Evolutionary conservation across 208 protist genomes (phyloP).

Genomic region (Chromosphaera perkinsii): DNA sequence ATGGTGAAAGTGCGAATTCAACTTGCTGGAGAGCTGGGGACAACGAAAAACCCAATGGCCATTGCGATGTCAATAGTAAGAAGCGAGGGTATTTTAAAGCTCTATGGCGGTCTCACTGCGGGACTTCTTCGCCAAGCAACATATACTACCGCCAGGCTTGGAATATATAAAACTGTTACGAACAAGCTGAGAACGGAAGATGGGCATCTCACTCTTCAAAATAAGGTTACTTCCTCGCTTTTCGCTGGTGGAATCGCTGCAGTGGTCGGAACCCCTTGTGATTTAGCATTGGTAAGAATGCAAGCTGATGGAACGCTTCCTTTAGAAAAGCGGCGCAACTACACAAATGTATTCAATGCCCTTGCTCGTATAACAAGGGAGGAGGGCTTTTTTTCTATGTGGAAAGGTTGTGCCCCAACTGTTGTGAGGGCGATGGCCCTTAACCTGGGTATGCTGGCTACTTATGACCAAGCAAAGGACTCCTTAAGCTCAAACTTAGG

Average conservation of each 20-base stretch:
- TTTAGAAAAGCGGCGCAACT: constrained; percentile 37
- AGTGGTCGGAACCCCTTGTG: constrained; percentile 49
- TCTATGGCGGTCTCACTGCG: constrained; percentile 11
- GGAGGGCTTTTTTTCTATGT: constrained; percentile 45
- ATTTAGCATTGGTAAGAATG: constrained; percentile 54
- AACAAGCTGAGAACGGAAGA: neutral
- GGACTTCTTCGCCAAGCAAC: constrained; percentile 28
- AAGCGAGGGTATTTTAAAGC: neutral
- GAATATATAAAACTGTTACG: constrained; percentile 6
- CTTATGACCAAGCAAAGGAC: constrained; percentile 49
- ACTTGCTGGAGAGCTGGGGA: constrained; percentile 1
- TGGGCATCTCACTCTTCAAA: neutral
- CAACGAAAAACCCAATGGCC: neutral
- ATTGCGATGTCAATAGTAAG: neutral
- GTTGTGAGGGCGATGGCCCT: constrained; percentile 48
- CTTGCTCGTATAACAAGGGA: constrained; percentile 33
- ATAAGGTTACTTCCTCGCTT: constrained; percentile 19
- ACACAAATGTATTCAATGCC: constrained; percentile 48
- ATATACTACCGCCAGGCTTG: constrained; percentile 19
- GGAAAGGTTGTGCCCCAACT: constrained; percentile 40
- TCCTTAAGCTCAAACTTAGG: neutral
- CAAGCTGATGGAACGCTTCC: constrained; percentile 37
- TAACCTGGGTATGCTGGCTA: constrained; percentile 47
- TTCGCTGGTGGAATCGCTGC: constrained; percentile 46
- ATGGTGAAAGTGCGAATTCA: constrained; percentile 15